Evolutionary conservation across 192 early-diverging fungal species (phyloP).

Genomic region (Rhizophagus sp.): DNA sequence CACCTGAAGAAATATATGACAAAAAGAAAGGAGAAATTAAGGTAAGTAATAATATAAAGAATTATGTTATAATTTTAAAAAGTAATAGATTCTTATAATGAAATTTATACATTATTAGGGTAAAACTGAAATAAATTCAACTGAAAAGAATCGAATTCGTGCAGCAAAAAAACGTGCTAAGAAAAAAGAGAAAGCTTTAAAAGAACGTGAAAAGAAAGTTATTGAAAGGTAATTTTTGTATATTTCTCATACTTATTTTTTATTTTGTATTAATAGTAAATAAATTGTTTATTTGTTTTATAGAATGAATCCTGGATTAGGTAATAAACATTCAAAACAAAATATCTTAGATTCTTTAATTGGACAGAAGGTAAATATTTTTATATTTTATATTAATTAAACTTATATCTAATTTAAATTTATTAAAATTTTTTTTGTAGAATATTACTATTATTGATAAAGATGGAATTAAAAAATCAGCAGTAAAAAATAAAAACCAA

Average conservation of each 20-base stretch:
- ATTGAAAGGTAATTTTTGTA: slow-evolving; percentile 35
- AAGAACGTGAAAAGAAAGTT: slow-evolving; percentile 51
- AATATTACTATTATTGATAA: slow-evolving; percentile 42
- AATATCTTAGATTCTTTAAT: slow-evolving; percentile 64
- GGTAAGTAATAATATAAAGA: background rate
- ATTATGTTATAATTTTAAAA: background rate
- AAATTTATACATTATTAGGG: slow-evolving; percentile 32
- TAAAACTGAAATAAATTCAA: slow-evolving; percentile 74
- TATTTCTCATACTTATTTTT: background rate
- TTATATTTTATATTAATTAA: background rate
- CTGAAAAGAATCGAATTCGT: slow-evolving; percentile 73
- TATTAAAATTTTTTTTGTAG: slow-evolving; percentile 14
- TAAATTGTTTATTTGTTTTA: background rate
- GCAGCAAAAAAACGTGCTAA: slow-evolving; percentile 67
- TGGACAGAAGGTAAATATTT: slow-evolving; percentile 49
- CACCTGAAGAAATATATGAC: slow-evolving; percentile 90
- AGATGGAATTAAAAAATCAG: slow-evolving; percentile 30
- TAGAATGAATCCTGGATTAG: slow-evolving; percentile 41
- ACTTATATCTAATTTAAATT: background rate
- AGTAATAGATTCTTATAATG: background rate
- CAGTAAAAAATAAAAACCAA: background rate
- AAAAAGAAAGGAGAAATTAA: slow-evolving; percentile 73
- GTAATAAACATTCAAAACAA: slow-evolving; percentile 51
- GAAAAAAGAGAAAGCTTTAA: slow-evolving; percentile 59
- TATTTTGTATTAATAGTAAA: background rate